Conservation (phyloP, 23 red algal genomes). For the Pyropia haitanensis region DNA sequence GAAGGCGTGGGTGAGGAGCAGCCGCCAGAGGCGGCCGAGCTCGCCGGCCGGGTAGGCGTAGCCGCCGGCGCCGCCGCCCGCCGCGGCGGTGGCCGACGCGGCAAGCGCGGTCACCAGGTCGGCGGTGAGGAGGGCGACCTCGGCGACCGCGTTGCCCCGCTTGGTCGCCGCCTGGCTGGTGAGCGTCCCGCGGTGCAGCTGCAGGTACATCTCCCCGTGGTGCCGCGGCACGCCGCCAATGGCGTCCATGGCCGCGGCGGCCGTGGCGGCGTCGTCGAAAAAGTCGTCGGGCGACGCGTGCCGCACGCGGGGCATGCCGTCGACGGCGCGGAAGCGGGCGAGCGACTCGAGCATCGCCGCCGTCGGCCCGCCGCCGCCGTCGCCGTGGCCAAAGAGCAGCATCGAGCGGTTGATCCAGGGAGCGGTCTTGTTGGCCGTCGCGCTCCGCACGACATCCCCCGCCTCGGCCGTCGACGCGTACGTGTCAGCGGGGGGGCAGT, state of each 20-base stretch:
- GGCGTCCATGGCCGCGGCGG: constrained; percentile 6
- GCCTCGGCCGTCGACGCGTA: constrained; percentile 53
- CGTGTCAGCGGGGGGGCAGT: constrained; percentile 79
- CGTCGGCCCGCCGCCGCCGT: constrained; percentile 68
- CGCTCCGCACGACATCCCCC: constrained; percentile 42
- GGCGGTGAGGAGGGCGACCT: constrained; percentile 26
- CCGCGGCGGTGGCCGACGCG: neutral
- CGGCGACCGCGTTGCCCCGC: constrained; percentile 31
- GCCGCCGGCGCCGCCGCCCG: neutral
- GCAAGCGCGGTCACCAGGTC: constrained; percentile 33
- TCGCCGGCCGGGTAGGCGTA: constrained; percentile 18
- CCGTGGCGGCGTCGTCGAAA: constrained; percentile 30
- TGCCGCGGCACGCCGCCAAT: constrained; percentile 36
- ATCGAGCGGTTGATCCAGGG: constrained; percentile 36
- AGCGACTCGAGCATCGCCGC: constrained; percentile 77
- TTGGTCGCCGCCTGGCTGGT: constrained; percentile 62
- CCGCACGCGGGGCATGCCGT: constrained; percentile 40
- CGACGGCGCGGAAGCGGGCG: constrained; percentile 36
- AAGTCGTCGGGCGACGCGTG: constrained; percentile 27
- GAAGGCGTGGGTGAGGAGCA: constrained; percentile 58
- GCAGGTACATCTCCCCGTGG: constrained; percentile 69
- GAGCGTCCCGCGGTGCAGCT: constrained; percentile 67
- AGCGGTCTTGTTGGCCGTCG: constrained; percentile 52
- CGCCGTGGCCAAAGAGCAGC: constrained; percentile 82
- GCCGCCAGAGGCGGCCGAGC: constrained; percentile 32